Evolutionary conservation across 1,284 basidiomycete genomes (phyloP).

Genomic region (Austroboletus niveus): DNA sequence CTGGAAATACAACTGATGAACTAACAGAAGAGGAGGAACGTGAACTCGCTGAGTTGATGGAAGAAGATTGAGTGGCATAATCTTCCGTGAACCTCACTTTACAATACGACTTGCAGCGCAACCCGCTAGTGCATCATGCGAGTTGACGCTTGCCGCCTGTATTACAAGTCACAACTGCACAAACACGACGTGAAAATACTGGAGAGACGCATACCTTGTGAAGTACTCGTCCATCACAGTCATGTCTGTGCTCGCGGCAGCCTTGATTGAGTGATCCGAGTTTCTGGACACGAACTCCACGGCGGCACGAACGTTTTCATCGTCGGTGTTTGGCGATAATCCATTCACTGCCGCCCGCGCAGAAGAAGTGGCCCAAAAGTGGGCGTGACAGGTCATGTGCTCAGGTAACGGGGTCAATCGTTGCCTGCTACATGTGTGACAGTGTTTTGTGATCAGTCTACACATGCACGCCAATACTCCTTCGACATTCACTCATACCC

Average conservation of each 20-base stretch:
- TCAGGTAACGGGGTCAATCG: too few relatives aligned
- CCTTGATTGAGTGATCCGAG: slow-evolving; percentile 51
- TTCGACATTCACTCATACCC: too few relatives aligned
- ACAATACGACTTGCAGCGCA: slow-evolving; percentile 52
- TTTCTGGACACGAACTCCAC: slow-evolving; percentile 54
- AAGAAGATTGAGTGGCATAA: slow-evolving; percentile 38
- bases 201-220: slow-evolving; percentile 43
- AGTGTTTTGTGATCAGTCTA: too few relatives aligned
- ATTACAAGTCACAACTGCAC: slow-evolving; percentile 2
- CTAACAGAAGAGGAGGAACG: slow-evolving; percentile 76
- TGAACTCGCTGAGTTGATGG: slow-evolving; percentile 80
- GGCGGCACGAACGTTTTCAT: slow-evolving; percentile 47
- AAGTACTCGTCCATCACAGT: slow-evolving; percentile 52
- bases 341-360: slow-evolving; percentile 33
- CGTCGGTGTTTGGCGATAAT: slow-evolving; percentile 35
- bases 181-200: slow-evolving; percentile 10
- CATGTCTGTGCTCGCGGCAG: slow-evolving; percentile 55
- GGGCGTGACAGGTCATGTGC: too few relatives aligned
- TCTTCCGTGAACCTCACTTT: slow-evolving; percentile 41
- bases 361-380: too few relatives aligned
- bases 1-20: not conserved
- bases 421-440: too few relatives aligned
- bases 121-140: slow-evolving; percentile 54
- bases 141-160: slow-evolving; percentile 65
- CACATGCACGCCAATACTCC: too few relatives aligned